Evolutionary conservation across 495 filamentous ascomycete species (phyloP).

Genomic region (Xylaria scruposa): DNA sequence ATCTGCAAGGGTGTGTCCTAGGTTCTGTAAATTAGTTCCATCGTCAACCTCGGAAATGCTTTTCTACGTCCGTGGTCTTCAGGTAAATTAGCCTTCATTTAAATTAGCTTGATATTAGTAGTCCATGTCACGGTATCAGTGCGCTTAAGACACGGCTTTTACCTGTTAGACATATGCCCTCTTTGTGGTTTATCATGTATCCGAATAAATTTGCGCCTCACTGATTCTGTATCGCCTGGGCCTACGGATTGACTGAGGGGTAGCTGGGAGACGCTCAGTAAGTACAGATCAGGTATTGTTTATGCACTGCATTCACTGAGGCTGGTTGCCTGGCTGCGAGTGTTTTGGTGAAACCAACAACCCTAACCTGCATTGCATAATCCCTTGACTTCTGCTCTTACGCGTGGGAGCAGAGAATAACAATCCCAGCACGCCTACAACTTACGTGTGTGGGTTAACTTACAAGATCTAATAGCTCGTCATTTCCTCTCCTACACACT

Average conservation of each 20-base stretch:
- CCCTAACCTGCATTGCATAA: neutral
- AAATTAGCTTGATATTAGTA: too few relatives aligned
- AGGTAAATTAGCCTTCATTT: neutral
- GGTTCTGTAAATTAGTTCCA: neutral
- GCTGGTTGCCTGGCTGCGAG: neutral
- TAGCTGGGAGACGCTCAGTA: neutral
- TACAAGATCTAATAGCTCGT: neutral
- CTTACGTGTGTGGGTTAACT: neutral
- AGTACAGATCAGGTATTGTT: neutral
- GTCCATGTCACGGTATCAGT: too few relatives aligned
- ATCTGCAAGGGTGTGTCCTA: conserved; percentile 1
- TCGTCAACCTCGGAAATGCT: neutral
- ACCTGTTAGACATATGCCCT: neutral
- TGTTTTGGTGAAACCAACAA: neutral
- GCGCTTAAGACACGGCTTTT: too few relatives aligned
- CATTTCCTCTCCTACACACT: neutral
- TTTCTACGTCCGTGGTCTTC: neutral
- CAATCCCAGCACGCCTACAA: neutral
- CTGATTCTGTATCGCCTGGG: neutral
- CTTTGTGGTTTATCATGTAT: neutral
- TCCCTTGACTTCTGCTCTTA: neutral
- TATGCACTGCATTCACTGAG: neutral
- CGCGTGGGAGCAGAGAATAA: neutral
- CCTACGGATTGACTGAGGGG: neutral
- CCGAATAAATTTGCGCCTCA: neutral